A percentile compares a stretch with the other conserved stretches of the same genome.
Evolutionary conservation across 2,329 filamentous ascomycete species (phyloP).

Genomic region (Sphaerulina vaccinii): DNA sequence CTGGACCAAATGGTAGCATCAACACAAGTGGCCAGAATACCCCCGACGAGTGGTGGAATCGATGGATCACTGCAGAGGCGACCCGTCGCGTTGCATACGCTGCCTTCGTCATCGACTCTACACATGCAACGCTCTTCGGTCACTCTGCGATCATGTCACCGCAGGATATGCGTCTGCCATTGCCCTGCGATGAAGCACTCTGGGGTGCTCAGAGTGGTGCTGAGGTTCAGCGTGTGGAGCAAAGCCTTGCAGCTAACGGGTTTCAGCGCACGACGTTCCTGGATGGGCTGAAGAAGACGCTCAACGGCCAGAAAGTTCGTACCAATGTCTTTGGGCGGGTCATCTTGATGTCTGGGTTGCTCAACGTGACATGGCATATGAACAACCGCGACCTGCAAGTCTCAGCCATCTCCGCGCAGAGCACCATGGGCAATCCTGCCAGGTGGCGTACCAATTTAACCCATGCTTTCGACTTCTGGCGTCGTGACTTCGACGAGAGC

Average conservation of each 20-base stretch:
- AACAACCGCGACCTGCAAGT: constrained; percentile 93
- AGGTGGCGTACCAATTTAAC: constrained; percentile 87
- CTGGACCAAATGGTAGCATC: constrained; percentile 50
- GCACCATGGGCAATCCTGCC: constrained; percentile 79
- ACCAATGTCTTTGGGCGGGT: constrained; percentile 93
- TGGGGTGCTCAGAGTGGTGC: constrained; percentile 88
- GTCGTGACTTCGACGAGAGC: constrained; percentile 82
- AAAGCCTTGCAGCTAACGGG: constrained; percentile 74
- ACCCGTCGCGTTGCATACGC: constrained; percentile 87
- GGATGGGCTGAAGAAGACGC: constrained; percentile 83
- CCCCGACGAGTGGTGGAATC: constrained; percentile 88
- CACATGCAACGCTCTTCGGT: constrained; percentile 96
- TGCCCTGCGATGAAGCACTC: constrained; percentile 88
- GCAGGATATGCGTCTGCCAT: constrained; percentile 85
- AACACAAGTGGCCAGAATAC: constrained; percentile 56
- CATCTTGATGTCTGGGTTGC: constrained; percentile 87
- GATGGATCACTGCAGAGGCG: constrained; percentile 93
- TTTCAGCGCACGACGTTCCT: constrained; percentile 84
- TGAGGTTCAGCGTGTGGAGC: constrained; percentile 81
- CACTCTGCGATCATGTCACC: constrained; percentile 97
- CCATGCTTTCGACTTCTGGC: constrained; percentile 90
- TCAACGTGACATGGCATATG: constrained; percentile 97
- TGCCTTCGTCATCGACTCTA: constrained; percentile 92
- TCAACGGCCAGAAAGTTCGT: constrained; percentile 79
- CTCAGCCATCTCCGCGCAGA: constrained; percentile 76